These are phyloP conservation scores for Chondrus crispus DNA, from an alignment of 23 red algal species.

Conservation along the genomic window DNA sequence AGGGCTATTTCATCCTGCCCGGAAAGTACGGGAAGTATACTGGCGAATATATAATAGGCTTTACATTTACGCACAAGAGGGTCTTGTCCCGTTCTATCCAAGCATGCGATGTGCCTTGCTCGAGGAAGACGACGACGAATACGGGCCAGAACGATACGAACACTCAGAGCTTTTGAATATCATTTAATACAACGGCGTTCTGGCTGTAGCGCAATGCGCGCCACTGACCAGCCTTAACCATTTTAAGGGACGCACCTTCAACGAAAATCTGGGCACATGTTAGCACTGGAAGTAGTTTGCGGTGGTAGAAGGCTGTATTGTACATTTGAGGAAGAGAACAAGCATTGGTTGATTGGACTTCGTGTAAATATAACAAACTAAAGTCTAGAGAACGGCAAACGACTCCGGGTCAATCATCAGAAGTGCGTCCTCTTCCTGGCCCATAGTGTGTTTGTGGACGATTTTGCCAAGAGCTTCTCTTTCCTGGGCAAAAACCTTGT, in stretches of 20 bases:
- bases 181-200: no score
- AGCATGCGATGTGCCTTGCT: slow-evolving; percentile 4
- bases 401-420: neutral
- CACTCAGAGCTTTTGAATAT: slow-evolving; percentile 33
- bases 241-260: no score
- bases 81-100: slow-evolving; percentile 67
- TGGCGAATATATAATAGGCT: slow-evolving; percentile 91
- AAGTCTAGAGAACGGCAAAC: neutral
- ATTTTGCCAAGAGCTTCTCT: neutral
- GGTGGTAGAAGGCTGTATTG: no score
- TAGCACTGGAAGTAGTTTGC: no score
- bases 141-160: slow-evolving; percentile 42
- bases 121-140: slow-evolving; percentile 16
- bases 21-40: slow-evolving; percentile 82
- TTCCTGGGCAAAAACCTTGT: slow-evolving; percentile 28
- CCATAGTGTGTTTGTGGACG: neutral
- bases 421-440: neutral
- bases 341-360: no score
- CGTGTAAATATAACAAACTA: no score
- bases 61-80: slow-evolving; percentile 78
- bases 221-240: no score
- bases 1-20: slow-evolving; percentile 94
- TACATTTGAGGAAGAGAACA: no score
- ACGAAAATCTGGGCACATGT: no score
- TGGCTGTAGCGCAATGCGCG: no score